Evolutionary conservation across 257 asterid genomes (phyloP).

Genomic region (Jaltomata sinuosa): DNA sequence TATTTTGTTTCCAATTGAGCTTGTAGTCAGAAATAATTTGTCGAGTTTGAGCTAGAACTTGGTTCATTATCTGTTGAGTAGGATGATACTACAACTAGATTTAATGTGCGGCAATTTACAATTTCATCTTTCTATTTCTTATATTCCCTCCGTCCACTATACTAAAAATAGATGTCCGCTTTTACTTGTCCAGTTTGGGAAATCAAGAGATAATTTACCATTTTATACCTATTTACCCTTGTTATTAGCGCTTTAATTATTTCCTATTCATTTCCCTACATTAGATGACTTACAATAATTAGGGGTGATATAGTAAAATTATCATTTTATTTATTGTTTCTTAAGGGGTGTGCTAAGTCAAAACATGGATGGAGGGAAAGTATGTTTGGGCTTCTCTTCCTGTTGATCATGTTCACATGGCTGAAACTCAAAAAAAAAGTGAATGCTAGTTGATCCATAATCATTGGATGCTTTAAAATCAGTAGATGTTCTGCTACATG

Average conservation of each 20-base stretch:
- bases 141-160: no score
- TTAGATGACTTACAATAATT: no score
- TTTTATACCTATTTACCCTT: no score
- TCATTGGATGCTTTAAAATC: not conserved
- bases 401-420: not conserved
- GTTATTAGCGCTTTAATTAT: no score
- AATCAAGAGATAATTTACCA: no score
- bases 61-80: not conserved
- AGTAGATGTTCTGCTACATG: not conserved
- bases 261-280: no score
- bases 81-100: not conserved
- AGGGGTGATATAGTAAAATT: no score
- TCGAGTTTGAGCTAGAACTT: not conserved
- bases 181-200: no score
- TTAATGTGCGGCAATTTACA: not conserved
- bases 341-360: no score
- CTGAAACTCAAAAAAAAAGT: not conserved
- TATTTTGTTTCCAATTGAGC: not conserved
- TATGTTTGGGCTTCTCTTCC: not conserved
- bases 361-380: no score
- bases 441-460: not conserved
- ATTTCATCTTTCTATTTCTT: not conserved
- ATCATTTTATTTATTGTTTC: no score
- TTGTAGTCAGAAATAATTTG: not conserved
- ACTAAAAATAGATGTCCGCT: no score